A percentile compares a stretch with the other conserved stretches of the same genome.
Conservation (phyloP, 2,329 filamentous ascomycete genomes). For the Rutstroemia sp. region DNA sequence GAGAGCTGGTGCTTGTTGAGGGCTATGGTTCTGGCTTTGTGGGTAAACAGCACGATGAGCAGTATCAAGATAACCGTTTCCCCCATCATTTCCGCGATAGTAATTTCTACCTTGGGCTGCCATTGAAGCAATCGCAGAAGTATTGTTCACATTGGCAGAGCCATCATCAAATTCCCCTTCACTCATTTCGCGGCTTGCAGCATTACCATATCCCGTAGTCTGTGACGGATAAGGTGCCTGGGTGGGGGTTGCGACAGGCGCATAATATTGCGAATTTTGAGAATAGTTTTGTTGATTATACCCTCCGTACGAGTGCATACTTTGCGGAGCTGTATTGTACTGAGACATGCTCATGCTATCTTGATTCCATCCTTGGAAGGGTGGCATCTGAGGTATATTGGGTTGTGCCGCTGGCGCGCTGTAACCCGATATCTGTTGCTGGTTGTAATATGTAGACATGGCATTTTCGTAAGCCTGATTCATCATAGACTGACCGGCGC, state of each 20-base stretch:
- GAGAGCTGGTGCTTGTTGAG: conserved; percentile 11
- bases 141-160: neutral
- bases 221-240: conserved; percentile 5
- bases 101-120: conserved; percentile 15
- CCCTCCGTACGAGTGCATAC: conserved; percentile 17
- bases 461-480: conserved; percentile 21
- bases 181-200: conserved; percentile 71
- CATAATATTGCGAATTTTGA: conserved; percentile 13
- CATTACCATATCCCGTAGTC: conserved; percentile 12
- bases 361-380: conserved; percentile 28
- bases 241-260: neutral
- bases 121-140: conserved; percentile 9
- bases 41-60: conserved; percentile 20
- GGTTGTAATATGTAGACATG: conserved; percentile 26
- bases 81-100: conserved; percentile 26
- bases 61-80: conserved; percentile 18
- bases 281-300: conserved; percentile 18
- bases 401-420: conserved; percentile 21
- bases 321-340: conserved; percentile 14
- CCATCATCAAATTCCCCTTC: conserved; percentile 57
- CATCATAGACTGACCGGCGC: conserved; percentile 17
- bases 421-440: conserved; percentile 18
- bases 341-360: conserved; percentile 19
- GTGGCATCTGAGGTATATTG: conserved; percentile 24
- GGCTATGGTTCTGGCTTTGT: conserved; percentile 14